Base-by-base conservation (phyloP, 148 eudicot genomes). In the Dysphania ambrosioides region DNA sequence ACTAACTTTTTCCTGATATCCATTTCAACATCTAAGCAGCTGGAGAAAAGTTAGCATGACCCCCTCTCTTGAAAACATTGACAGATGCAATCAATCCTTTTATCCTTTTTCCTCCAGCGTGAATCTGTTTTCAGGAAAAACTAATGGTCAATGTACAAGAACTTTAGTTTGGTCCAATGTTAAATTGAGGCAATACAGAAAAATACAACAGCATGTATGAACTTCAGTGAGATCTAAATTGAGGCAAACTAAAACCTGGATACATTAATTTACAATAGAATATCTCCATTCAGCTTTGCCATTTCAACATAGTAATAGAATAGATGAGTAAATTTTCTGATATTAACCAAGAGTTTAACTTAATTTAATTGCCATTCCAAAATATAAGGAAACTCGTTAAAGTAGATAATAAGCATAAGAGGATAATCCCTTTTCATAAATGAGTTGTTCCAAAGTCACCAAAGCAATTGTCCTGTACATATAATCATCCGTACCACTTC, bases 51-150 rank as follows among this genome's bases (percentile, higher is more conserved):
- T 24, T 65, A 41, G 49, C 58, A 16, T 35, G 76, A 38, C 63
- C 67, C 41, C 24, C 75, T 75, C 61, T 64, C 60, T 32, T 32
- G 21, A 70, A 49, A 60, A 12, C 61, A 70, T 24, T 44, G 21
- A 34, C 70, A 67, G 79, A 49, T 62, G 79, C 32, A 27, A 49
- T 29, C 30, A 66, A 73, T 57, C 73, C 53, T 34, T 57, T 56
- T 4, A 24, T 21, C 58, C 72, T 41, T 19, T 57, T 8, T 49
- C 51, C 66, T 72, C 61, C 72, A 56, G 68, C 67, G 34, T 29
- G 15, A 41, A 77, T 72, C 83, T 80, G 76, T 55, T 65, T 71
- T 35, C 32, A 58, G n/a, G 34, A 47, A 34, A 55, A 38, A 67
- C 26, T 11, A 35, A 64, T 60, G 51, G 47, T 65, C 21, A 15